A percentile compares a stretch with the other conserved stretches of the same genome.
Conservation (phyloP, 2,329 filamentous ascomycete genomes). For the Ophiostoma quercus region DNA sequence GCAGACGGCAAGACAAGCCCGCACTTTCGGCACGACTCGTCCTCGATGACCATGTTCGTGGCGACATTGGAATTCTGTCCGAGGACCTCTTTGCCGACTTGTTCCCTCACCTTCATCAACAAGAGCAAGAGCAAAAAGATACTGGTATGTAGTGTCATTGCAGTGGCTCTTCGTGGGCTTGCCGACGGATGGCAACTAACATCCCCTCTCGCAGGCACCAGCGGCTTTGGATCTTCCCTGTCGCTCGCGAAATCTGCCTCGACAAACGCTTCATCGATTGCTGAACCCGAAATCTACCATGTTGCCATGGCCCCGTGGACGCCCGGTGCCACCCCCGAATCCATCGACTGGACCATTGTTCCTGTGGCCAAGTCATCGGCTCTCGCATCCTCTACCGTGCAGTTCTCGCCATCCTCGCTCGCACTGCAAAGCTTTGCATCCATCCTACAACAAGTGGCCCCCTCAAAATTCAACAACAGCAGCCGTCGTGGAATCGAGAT, state of each 20-base stretch:
- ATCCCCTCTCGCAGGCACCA: conserved; percentile 9
- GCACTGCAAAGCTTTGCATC: conserved; percentile 76
- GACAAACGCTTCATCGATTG: conserved; percentile 15
- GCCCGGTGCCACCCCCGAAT: conserved; percentile 53
- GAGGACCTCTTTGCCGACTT: conserved; percentile 80
- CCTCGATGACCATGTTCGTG: conserved; percentile 78
- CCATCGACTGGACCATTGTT: conserved; percentile 77
- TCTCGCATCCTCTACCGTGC: conserved; percentile 70
- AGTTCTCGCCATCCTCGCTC: conserved; percentile 67
- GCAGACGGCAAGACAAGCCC: conserved; percentile 62
- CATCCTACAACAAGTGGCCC: conserved; percentile 64
- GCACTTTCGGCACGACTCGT: conserved; percentile 74
- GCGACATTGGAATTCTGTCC: conserved; percentile 79
- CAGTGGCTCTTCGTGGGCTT: neutral
- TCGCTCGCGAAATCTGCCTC: conserved; percentile 19
- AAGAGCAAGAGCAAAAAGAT: conserved; percentile 33
- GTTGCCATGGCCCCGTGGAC: conserved; percentile 71
- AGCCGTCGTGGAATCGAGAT: conserved; percentile 78
- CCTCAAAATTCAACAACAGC: conserved; percentile 67
- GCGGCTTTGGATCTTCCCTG: conserved; percentile 24
- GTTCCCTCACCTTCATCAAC: conserved; percentile 53
- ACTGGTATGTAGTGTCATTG: conserved; percentile 34
- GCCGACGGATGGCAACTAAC: neutral
- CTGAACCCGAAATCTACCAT: conserved; percentile 47
- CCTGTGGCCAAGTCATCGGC: conserved; percentile 62